phyloP scores from a whole-genome alignment of 2,329 filamentous ascomycete genomes.

The Talaromyces sp. region DNA sequence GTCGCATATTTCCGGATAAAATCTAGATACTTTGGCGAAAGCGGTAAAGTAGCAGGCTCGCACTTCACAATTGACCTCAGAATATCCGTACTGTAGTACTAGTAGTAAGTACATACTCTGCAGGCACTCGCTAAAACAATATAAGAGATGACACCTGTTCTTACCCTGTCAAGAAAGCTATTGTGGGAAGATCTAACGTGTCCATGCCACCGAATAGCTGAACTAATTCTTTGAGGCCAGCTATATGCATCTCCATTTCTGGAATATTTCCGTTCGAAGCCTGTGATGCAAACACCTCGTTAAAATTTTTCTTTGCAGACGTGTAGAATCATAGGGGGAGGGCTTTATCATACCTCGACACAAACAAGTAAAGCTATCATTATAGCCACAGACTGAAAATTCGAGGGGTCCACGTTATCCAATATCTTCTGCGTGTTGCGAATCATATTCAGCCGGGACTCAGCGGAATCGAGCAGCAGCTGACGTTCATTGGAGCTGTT shows the following conservation, averaged over 20 bases:
- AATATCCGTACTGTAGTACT: neutral
- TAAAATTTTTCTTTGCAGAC: neutral
- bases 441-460: neutral
- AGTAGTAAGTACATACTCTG: neutral
- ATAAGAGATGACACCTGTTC: neutral
- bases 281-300: neutral
- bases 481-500: neutral
- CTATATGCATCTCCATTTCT: neutral
- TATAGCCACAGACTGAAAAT: neutral
- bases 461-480: neutral
- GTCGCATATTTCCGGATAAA: neutral
- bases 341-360: neutral
- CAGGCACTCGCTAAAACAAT: neutral
- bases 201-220: neutral
- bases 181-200: neutral
- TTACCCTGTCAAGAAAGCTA: neutral
- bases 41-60: neutral
- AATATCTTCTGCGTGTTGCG: neutral
- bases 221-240: neutral
- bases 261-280: neutral
- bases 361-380: neutral
- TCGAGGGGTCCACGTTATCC: neutral
- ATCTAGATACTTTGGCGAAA: neutral
- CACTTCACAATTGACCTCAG: neutral
- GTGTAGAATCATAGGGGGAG: neutral